A percentile compares a stretch with the other conserved stretches of the same genome.
phyloP scores from a whole-genome alignment of 1,139 yeast species.

The Geotrichum reessii region DNA sequence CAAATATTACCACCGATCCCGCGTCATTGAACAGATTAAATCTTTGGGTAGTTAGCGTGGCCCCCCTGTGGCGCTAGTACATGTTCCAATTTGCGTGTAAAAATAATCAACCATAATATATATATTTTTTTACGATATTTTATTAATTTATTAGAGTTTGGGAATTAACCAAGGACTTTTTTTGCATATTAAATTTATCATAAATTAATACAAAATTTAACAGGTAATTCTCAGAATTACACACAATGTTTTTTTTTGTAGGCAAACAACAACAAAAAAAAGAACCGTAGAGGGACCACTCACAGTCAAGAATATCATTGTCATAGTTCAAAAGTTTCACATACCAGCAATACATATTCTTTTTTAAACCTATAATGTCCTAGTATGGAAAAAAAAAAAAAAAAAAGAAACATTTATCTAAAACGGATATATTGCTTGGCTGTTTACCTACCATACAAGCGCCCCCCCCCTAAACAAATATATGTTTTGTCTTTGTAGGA shows the following conservation, averaged over 20 bases:
- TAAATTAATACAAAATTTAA: not conserved
- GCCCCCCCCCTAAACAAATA: too few relatives aligned
- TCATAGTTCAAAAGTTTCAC: not conserved
- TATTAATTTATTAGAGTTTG: not conserved
- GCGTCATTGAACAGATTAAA: not conserved
- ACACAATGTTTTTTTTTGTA: not conserved
- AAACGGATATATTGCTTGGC: too few relatives aligned
- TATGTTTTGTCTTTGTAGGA: not conserved
- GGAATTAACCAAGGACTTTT: not conserved
- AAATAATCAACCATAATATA: too few relatives aligned
- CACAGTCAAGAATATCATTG: not conserved
- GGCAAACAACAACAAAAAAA: not conserved
- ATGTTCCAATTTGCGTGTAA: too few relatives aligned
- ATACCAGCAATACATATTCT: not conserved
- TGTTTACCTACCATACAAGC: not conserved
- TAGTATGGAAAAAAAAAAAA: not conserved
- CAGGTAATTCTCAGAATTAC: conserved; percentile 11
- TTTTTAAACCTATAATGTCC: not conserved
- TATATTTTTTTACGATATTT: too few relatives aligned
- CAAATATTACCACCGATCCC: too few relatives aligned
- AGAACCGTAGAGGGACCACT: not conserved
- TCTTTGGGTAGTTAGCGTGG: too few relatives aligned
- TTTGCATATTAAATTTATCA: not conserved
- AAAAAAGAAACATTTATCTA: too few relatives aligned
- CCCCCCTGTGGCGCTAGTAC: not conserved